These are phyloP conservation scores for Microsporum canis DNA, from an alignment of 2,329 filamentous ascomycete species.

Conservation along the genomic window DNA sequence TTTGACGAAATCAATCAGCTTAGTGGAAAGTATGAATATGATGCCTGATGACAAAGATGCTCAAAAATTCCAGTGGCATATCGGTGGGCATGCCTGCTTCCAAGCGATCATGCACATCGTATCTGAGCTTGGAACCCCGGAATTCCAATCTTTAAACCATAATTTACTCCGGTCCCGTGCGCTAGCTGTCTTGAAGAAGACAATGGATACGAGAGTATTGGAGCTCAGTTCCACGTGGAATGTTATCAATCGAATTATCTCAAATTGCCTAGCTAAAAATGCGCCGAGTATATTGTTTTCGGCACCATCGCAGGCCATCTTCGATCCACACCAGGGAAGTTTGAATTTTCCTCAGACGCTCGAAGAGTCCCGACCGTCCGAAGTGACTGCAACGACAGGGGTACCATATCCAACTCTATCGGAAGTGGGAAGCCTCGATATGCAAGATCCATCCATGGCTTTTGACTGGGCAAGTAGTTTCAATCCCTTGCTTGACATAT, in stretches of 20 bases:
- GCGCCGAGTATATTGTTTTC: not conserved
- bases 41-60: slow-evolving; percentile 9
- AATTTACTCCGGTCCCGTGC: not conserved
- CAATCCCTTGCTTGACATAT: not conserved
- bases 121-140: slow-evolving; percentile 8
- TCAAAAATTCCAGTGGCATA: slow-evolving; percentile 11
- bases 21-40: slow-evolving; percentile 11
- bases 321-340: not conserved
- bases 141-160: slow-evolving; percentile 5
- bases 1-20: slow-evolving; percentile 9
- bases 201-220: not conserved
- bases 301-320: not conserved
- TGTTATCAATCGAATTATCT: not conserved
- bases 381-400: not conserved
- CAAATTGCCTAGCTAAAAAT: not conserved
- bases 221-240: not conserved
- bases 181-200: not conserved
- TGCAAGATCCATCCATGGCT: not conserved
- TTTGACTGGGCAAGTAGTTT: not conserved
- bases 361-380: not conserved
- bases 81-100: slow-evolving; percentile 10
- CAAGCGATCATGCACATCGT: slow-evolving; percentile 12
- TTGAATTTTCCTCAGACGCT: not conserved
- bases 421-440: not conserved
- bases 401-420: not conserved